These are phyloP conservation scores for Aspergillus vadensis DNA, from an alignment of 2,329 filamentous ascomycete genomes.

Conservation along the genomic window DNA sequence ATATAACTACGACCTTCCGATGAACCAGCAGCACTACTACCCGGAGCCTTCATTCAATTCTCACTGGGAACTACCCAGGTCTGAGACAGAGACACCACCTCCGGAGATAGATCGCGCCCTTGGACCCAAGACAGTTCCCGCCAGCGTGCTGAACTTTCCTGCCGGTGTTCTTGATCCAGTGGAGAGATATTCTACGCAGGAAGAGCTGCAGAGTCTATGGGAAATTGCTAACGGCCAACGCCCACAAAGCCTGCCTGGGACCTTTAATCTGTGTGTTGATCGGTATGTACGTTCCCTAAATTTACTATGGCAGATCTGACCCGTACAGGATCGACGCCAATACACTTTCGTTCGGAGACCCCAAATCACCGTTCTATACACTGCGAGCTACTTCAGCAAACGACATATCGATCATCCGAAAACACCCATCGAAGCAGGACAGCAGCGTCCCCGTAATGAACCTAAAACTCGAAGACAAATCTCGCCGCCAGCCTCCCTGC, in stretches of 20 bases:
- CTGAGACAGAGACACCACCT: conserved; percentile 34
- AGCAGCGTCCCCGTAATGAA: conserved; percentile 48
- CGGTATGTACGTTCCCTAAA: conserved; percentile 34
- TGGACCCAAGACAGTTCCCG: conserved; percentile 46
- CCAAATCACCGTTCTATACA: conserved; percentile 48
- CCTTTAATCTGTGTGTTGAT: conserved; percentile 45
- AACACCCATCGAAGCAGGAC: conserved; percentile 43
- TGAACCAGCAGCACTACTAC: conserved; percentile 41
- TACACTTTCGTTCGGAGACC: conserved; percentile 47
- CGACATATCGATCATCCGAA: conserved; percentile 45
- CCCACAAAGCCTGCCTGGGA: conserved; percentile 32
- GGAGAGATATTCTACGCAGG: conserved; percentile 41
- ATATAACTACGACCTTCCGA: conserved; percentile 43
- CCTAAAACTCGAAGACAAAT: conserved; percentile 43
- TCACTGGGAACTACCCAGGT: conserved; percentile 22
- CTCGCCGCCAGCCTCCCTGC: conserved; percentile 41
- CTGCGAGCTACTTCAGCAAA: conserved; percentile 46
- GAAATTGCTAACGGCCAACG: conserved; percentile 50
- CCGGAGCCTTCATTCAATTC: conserved; percentile 27
- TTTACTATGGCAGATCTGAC: conserved; percentile 18
- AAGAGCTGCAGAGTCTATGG: conserved; percentile 47
- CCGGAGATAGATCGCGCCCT: conserved; percentile 40
- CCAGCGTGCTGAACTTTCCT: conserved; percentile 46
- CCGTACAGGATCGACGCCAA: conserved; percentile 39
- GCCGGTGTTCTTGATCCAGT: conserved; percentile 37